Conservation (phyloP, 2,329 filamentous ascomycete genomes). For the Colletotrichum sp. region DNA sequence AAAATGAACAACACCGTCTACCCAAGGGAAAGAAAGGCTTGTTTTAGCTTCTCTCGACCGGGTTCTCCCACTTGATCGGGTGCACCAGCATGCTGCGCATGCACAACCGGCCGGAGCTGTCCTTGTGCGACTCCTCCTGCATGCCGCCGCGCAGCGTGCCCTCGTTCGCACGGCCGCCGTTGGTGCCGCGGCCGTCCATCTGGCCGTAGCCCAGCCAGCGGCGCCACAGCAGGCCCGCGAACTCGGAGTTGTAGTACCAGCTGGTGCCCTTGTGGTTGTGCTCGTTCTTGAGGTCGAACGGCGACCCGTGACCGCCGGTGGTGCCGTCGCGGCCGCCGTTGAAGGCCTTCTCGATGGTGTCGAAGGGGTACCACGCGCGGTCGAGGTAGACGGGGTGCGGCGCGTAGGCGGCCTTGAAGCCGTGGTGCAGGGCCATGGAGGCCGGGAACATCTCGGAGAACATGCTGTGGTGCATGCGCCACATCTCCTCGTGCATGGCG, state of each 20-base stretch:
- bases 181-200: constrained; percentile 52
- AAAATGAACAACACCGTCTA: neutral
- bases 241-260: constrained; percentile 86
- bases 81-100: constrained; percentile 81
- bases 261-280: constrained; percentile 83
- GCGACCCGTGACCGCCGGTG: constrained; percentile 67
- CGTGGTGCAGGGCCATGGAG: constrained; percentile 73
- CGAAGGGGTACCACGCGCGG: constrained; percentile 72
- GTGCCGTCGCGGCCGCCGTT: constrained; percentile 76
- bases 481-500: constrained; percentile 79
- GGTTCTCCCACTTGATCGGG: constrained; percentile 74
- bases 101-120: constrained; percentile 72
- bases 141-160: constrained; percentile 57
- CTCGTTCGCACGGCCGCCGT: constrained; percentile 53
- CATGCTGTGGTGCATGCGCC: constrained; percentile 70
- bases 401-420: constrained; percentile 78
- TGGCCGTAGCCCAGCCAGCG: constrained; percentile 73
- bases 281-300: constrained; percentile 74
- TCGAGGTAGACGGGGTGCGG: constrained; percentile 85
- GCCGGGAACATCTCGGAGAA: constrained; percentile 83
- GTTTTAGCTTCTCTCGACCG: constrained; percentile 39
- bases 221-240: constrained; percentile 78
- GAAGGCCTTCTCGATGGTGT: constrained; percentile 76
- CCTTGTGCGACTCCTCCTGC: constrained; percentile 48
- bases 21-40: neutral